A percentile compares a stretch with the other conserved stretches of the same genome.
phyloP scores from a whole-genome alignment of 805 yeast species.

The Pichia phayaonensis region DNA sequence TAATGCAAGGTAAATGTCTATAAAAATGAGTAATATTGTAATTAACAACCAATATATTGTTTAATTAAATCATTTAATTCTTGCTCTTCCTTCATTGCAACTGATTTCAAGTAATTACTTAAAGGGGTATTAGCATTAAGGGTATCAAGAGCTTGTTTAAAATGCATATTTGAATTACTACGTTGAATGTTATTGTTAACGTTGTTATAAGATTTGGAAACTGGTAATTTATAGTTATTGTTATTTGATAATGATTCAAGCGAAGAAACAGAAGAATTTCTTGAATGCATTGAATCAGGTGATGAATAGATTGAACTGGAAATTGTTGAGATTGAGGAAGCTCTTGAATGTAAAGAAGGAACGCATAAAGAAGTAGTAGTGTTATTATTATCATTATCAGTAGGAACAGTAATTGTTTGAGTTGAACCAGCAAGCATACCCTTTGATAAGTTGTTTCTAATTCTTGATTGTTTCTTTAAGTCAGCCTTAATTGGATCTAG shows the following conservation, averaged over 20 bases:
- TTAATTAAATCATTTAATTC: slow-evolving; percentile 28
- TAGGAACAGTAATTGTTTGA: slow-evolving; percentile 21
- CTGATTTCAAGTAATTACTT: slow-evolving; percentile 24
- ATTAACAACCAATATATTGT: slow-evolving; percentile 25
- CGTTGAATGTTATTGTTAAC: neutral
- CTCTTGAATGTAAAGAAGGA: slow-evolving; percentile 8
- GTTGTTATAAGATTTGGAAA: neutral
- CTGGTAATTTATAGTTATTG: neutral
- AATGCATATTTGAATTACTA: neutral
- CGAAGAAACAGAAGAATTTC: slow-evolving; percentile 27
- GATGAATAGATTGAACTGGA: slow-evolving; percentile 7
- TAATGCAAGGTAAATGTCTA: neutral
- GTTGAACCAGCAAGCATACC: slow-evolving; percentile 26
- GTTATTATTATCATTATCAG: slow-evolving; percentile 1
- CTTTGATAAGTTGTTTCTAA: slow-evolving; percentile 23
- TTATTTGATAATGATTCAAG: slow-evolving; percentile 3
- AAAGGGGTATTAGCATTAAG: slow-evolving; percentile 18
- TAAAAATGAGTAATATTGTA: neutral
- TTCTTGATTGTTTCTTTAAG: slow-evolving; percentile 25
- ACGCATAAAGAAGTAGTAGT: neutral
- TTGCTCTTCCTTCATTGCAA: slow-evolving; percentile 28
- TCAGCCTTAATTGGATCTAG: slow-evolving; percentile 43
- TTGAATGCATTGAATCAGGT: slow-evolving; percentile 24
- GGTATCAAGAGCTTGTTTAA: slow-evolving; percentile 5
- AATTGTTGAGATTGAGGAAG: slow-evolving; percentile 9